A percentile compares a stretch with the other conserved stretches of the same genome.
These are phyloP conservation scores for Scalesia atractyloides DNA, from an alignment of 129 eudicot genomes.

Conservation along the genomic window DNA sequence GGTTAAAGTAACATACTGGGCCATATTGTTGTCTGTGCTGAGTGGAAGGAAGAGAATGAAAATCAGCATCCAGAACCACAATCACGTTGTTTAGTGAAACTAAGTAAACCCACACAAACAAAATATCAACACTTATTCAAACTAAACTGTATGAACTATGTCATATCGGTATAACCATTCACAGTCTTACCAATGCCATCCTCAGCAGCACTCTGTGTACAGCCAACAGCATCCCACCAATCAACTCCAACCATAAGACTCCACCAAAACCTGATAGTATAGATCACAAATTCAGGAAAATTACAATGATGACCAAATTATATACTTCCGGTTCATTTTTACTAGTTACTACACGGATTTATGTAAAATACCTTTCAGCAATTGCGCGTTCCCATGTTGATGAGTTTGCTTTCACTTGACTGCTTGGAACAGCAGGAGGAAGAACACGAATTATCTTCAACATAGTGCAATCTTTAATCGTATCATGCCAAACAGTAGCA, in stretches of 20 bases:
- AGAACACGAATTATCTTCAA: conserved; percentile 91
- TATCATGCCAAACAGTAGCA: conserved; percentile 98
- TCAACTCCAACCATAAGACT: conserved; percentile 99
- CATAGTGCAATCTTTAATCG: conserved; percentile 70
- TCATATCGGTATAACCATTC: neutral
- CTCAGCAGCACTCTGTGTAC: conserved; percentile 99
- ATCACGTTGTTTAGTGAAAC: conserved; percentile 95
- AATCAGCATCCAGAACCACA: conserved; percentile 97
- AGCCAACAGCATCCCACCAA: conserved; percentile 99
- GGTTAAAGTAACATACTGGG: conserved; percentile 67
- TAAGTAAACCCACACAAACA: conserved; percentile 33
- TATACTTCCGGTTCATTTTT: neutral
- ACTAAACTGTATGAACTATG: neutral
- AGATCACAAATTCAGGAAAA: conserved; percentile 9
- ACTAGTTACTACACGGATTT: neutral
- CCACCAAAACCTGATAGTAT: conserved; percentile 90
- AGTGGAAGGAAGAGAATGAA: conserved; percentile 95
- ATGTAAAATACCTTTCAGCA: conserved; percentile 75
- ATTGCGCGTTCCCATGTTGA: conserved; percentile 95
- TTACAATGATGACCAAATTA: conserved; percentile 4
- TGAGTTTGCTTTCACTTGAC: conserved; percentile 81
- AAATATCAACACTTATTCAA: conserved; percentile 17
- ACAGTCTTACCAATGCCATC: conserved; percentile 88
- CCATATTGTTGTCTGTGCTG: conserved; percentile 97
- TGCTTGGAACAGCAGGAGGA: conserved; percentile 84